Base-by-base conservation (phyloP, 1,284 basidiomycete species). In the Austroboletus novae-zelandiae region DNA sequence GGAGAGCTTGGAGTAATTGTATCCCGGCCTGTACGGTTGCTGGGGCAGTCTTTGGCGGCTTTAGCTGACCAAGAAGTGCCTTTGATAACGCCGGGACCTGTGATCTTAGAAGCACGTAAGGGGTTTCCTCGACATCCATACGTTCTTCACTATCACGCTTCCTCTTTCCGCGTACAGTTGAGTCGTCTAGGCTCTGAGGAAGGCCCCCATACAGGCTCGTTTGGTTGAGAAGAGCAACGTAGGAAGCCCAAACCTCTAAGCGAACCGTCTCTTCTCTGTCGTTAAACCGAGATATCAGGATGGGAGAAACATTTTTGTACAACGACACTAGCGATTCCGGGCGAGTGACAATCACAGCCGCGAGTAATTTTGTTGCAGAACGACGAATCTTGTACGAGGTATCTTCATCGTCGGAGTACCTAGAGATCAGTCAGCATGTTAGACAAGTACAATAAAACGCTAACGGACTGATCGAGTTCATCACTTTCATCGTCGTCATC, bases 301-400 rank as follows among this genome's bases (percentile, higher is more conserved):
- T 79, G 0, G 93, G 93, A 0, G 93, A 91, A 6, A 98, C 85
- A 5, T 83, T 82, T 64, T 84, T 85, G 73, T 92, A 96, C 45
- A 97, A 79, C 2, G 85, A 76, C 5, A 77, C 71, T 5, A 98
- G 77, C 3, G 95, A 75, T 64, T 97, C 96, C 1, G 93, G 88
- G 11, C 94, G 88, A 5, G 95, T 96, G 14, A 81, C 83, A 56
- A 98, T 87, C 43, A 97, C 77, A 2, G 91, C 89, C 13, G 85
- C 76, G 13, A 99, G 78, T 2, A 98, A 76, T 67, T 98, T 98
- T 23, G 94, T 94, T 5, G 97, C 88, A 5, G 92, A 89, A 47
- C 96, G 83, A 53, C 97, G 86, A 54, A 98, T 94, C 72, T 98
- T 98, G 83, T 98, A 99, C 0, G 95, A 98, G n/a, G 92, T 89